Evolutionary conservation across 2,329 filamentous ascomycete genomes (phyloP).

Genomic region (Colletotrichum sp.): DNA sequence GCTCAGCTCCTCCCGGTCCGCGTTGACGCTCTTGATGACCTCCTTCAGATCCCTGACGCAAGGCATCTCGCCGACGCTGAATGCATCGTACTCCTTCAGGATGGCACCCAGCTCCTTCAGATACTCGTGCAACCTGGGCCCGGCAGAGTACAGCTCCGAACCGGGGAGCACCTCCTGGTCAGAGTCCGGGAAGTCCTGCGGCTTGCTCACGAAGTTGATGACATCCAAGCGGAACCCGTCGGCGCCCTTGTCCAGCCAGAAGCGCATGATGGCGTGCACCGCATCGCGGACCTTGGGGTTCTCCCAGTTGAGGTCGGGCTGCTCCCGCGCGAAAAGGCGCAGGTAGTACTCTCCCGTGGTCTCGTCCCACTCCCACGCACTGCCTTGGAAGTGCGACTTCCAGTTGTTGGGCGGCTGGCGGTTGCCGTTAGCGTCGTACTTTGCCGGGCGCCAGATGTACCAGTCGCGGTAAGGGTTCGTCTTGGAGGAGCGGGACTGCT

Average conservation of each 20-base stretch:
- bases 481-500: constrained; percentile 58
- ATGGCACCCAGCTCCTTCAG: constrained; percentile 49
- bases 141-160: constrained; percentile 57
- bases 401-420: constrained; percentile 67
- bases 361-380: constrained; percentile 56
- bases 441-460: constrained; percentile 70
- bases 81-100: constrained; percentile 51
- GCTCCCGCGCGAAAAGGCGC: constrained; percentile 71
- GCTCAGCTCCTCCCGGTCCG: constrained; percentile 64
- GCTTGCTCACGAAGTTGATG: constrained; percentile 72
- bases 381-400: constrained; percentile 36
- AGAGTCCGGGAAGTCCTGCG: constrained; percentile 59
- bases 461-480: constrained; percentile 62
- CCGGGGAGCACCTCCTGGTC: constrained; percentile 33
- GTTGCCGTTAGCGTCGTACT: constrained; percentile 60
- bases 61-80: constrained; percentile 59
- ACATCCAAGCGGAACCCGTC: constrained; percentile 73
- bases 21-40: constrained; percentile 55
- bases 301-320: constrained; percentile 83
- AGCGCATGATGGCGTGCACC: constrained; percentile 72
- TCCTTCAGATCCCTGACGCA: constrained; percentile 46
- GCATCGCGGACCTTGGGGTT: constrained; percentile 67
- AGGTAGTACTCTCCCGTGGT: constrained; percentile 62
- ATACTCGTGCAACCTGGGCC: constrained; percentile 52
- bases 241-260: constrained; percentile 75